phyloP scores from a whole-genome alignment of 495 filamentous ascomycete species.

The Letharia lupina region DNA sequence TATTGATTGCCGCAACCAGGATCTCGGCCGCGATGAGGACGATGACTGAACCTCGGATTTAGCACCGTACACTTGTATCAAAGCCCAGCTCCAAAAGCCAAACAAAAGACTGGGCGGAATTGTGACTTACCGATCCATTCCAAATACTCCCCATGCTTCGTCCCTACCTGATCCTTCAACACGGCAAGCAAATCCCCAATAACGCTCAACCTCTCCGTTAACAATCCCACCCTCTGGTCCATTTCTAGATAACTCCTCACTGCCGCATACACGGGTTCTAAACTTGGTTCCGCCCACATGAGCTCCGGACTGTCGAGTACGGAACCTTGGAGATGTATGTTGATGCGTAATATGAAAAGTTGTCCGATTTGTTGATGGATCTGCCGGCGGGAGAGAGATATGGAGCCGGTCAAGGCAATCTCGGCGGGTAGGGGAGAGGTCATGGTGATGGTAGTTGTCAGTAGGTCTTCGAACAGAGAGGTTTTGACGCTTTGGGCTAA shows the following conservation, averaged over 20 bases:
- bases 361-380: slow-evolving; percentile 99
- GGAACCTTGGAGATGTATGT: slow-evolving; percentile 93
- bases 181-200: slow-evolving; percentile 92
- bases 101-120: background rate
- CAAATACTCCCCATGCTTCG: slow-evolving; percentile 90
- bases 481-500: slow-evolving; percentile 94
- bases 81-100: background rate
- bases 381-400: slow-evolving; percentile 69
- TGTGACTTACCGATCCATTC: slow-evolving; percentile 80
- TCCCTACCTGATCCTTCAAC: slow-evolving; percentile 90
- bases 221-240: slow-evolving; percentile 84
- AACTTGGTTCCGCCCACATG: slow-evolving; percentile 95
- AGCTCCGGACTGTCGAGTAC: slow-evolving; percentile 96
- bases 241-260: slow-evolving; percentile 94
- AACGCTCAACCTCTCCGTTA: slow-evolving; percentile 85
- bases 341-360: slow-evolving; percentile 93
- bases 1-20: slow-evolving; percentile 88
- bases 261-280: slow-evolving; percentile 91
- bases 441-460: slow-evolving; percentile 83
- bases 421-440: slow-evolving; percentile 85
- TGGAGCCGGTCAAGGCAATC: slow-evolving; percentile 84
- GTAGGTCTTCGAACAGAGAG: slow-evolving; percentile 91
- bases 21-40: slow-evolving; percentile 94
- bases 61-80: background rate
- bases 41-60: slow-evolving; percentile 54